These are phyloP conservation scores for Alloascoidea hylecoeti DNA, from an alignment of 805 yeast species.

Conservation along the genomic window DNA sequence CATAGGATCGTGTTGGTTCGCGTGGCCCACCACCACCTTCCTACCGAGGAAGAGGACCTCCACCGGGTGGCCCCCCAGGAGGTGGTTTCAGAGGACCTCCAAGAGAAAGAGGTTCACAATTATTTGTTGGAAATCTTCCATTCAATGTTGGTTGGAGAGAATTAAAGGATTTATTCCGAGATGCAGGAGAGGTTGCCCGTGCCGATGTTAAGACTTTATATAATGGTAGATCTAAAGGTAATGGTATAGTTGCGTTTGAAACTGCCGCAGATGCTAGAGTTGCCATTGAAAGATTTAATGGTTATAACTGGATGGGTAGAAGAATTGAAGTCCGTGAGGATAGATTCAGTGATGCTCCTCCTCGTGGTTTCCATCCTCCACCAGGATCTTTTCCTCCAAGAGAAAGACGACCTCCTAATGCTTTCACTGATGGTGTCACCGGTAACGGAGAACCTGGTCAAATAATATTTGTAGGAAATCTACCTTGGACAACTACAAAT, in stretches of 20 bases:
- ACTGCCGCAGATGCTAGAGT: constrained; percentile 51
- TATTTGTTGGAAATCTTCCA: constrained; percentile 75
- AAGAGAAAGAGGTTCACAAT: constrained; percentile 29
- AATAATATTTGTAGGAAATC: constrained; percentile 55
- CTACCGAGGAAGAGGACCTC: too few species aligned
- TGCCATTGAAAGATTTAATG: constrained; percentile 61
- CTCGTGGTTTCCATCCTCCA: constrained; percentile 5
- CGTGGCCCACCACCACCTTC: constrained; percentile 10
- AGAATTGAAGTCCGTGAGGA: constrained; percentile 71
- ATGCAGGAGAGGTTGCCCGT: constrained; percentile 62
- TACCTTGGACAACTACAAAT: constrained; percentile 83
- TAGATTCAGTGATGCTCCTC: constrained; percentile 17
- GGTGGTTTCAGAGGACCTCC: constrained; percentile 10
- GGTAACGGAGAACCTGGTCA: constrained; percentile 49
- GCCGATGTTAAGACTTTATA: constrained; percentile 63
- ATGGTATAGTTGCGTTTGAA: constrained; percentile 66
- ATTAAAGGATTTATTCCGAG: constrained; percentile 70
- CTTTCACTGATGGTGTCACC: constrained; percentile 51
- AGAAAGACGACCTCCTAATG: constrained; percentile 13
- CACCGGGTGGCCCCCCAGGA: too few species aligned
- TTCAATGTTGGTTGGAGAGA: constrained; percentile 75
- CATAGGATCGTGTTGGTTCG: constrained; percentile 3
- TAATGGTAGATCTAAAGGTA: constrained; percentile 73
- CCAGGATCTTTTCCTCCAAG: constrained; percentile 7
- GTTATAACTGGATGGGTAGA: constrained; percentile 65